phyloP scores from a whole-genome alignment of 2,329 filamentous ascomycete species.

The Pseudohalonectria lignicola region DNA sequence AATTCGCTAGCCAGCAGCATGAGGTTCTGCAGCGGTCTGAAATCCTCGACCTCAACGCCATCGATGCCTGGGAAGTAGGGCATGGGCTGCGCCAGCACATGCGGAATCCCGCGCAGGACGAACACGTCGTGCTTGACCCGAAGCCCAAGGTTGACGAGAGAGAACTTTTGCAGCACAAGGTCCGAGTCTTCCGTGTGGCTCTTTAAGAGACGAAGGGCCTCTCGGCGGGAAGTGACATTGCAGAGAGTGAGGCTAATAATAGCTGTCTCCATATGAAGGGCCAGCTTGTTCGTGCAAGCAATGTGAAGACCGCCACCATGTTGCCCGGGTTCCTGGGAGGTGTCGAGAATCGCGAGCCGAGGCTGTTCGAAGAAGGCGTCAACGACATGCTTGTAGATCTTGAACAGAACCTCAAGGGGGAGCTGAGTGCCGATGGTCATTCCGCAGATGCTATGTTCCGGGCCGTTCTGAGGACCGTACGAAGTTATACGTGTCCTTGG shows the following conservation, averaged over 20 bases:
- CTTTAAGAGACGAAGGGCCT: background rate
- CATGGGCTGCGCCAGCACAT: background rate
- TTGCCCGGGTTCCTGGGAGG: background rate
- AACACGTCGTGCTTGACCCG: background rate
- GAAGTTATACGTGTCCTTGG: no score
- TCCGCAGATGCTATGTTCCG: background rate
- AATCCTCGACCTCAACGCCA: background rate
- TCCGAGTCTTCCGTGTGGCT: background rate
- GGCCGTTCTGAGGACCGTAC: no score
- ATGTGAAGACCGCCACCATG: background rate
- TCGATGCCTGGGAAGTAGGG: background rate
- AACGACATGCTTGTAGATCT: background rate
- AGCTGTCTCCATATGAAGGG: background rate
- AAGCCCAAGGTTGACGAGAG: background rate
- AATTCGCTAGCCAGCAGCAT: background rate
- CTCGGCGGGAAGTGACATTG: background rate
- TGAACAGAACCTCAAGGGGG: background rate
- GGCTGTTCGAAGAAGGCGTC: background rate
- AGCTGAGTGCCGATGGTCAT: background rate
- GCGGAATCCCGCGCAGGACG: background rate
- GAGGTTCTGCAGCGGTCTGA: background rate
- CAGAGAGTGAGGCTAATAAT: background rate
- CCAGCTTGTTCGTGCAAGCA: background rate
- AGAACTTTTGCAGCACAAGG: background rate
- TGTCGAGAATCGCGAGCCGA: background rate